Conservation (phyloP, 768 basidiomycete species). For the Leucosporidium yakuticum region DNA sequence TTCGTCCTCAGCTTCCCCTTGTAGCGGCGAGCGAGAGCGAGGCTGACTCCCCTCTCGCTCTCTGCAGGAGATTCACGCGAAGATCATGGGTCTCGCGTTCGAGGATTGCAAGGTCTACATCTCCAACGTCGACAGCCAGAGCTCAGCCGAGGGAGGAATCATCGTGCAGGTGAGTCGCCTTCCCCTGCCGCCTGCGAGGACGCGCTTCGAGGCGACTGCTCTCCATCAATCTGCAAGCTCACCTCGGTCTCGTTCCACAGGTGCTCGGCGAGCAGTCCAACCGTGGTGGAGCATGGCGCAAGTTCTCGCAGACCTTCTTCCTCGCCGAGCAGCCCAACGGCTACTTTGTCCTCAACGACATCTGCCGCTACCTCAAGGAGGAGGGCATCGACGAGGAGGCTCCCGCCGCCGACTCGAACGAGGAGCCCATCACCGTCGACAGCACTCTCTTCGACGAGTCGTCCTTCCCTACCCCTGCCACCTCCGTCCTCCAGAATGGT, state of each 20-base stretch:
- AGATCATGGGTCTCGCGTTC: slow-evolving; percentile 89
- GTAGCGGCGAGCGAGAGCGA: too few species aligned
- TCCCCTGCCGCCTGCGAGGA: too few species aligned
- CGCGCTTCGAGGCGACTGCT: too few species aligned
- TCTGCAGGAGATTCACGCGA: slow-evolving; percentile 86
- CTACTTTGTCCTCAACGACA: slow-evolving; percentile 99
- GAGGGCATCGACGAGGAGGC: slow-evolving; percentile 50
- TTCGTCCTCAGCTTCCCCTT: slow-evolving; percentile 44
- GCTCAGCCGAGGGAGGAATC: slow-evolving; percentile 88
- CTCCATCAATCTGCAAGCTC: too few species aligned
- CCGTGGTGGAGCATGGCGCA: slow-evolving; percentile 82
- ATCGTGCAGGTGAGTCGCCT: slow-evolving; percentile 88
- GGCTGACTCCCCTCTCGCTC: slow-evolving; percentile 4
- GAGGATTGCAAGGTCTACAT: slow-evolving; percentile 98
- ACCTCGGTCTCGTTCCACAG: slow-evolving; percentile 39
- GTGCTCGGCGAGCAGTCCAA: slow-evolving; percentile 87
- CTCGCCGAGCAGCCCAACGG: slow-evolving; percentile 98
- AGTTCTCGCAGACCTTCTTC: slow-evolving; percentile 99
- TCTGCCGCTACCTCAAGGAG: slow-evolving; percentile 96
- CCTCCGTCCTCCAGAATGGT: slow-evolving; percentile 15
- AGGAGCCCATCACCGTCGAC: background rate
- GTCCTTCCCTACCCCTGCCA: slow-evolving; percentile 18
- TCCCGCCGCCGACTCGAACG: slow-evolving; percentile 35
- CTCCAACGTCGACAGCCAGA: slow-evolving; percentile 95
- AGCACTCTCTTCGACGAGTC: background rate